phyloP scores from a whole-genome alignment of 2,329 filamentous ascomycete genomes.

The Arthrobotrys sinensis region DNA sequence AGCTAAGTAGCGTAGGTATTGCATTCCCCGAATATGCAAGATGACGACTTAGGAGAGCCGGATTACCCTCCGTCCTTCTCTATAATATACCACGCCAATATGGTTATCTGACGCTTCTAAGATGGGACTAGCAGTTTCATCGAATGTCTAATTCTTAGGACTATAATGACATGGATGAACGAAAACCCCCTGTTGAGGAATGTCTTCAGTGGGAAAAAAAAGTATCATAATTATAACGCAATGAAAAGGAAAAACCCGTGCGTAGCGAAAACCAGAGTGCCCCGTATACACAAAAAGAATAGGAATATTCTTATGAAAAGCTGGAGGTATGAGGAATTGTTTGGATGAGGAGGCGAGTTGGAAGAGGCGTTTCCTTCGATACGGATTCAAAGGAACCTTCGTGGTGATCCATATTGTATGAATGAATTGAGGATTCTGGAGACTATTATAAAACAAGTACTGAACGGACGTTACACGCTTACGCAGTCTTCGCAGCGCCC shows the following conservation, averaged over 20 bases:
- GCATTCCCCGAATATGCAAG: too few relatives aligned
- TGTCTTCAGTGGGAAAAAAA: conserved; percentile 43
- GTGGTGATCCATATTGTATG: conserved; percentile 34
- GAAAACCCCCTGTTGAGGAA: conserved; percentile 51
- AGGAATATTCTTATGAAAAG: conserved; percentile 54
- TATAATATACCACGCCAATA: conserved; percentile 14
- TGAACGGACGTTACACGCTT: conserved; percentile 31
- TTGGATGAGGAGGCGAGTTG: conserved; percentile 2
- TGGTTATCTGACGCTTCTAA: too few relatives aligned
- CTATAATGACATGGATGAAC: conserved; percentile 59
- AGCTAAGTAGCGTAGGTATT: too few relatives aligned
- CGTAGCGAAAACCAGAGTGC: conserved; percentile 53
- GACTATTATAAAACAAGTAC: conserved; percentile 46
- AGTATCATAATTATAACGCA: conserved; percentile 60
- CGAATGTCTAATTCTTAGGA: conserved; percentile 49
- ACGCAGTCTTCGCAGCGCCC: conserved; percentile 74
- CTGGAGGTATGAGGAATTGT: conserved; percentile 24
- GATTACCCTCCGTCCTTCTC: not conserved
- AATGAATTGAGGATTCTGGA: conserved; percentile 35
- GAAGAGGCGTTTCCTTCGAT: conserved; percentile 24
- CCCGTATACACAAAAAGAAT: conserved; percentile 61
- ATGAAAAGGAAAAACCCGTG: conserved; percentile 46
- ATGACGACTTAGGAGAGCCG: too few relatives aligned
- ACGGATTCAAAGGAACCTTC: conserved; percentile 38
- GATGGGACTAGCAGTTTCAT: conserved; percentile 15